Evolutionary conservation across 2,329 filamentous ascomycete species (phyloP), one percentile per base, ranked within the genome.

Genomic region (Lecanoromycetidae sp.): DNA sequence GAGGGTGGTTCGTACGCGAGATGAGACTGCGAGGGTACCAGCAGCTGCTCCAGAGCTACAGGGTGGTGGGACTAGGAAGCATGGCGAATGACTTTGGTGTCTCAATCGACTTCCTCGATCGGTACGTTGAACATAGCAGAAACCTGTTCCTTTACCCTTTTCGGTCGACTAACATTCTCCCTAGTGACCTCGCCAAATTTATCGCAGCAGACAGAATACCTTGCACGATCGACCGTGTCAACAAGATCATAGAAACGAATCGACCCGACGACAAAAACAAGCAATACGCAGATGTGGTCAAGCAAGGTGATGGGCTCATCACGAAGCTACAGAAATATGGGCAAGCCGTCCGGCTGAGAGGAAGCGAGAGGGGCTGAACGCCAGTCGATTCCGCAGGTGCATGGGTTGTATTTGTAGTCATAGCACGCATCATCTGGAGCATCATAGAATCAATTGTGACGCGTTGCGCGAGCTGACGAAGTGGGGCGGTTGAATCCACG

Each of bases 261-360:
- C 78, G 91, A 46, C 88, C 90, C 7, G 91, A 96, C 63, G 88
- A 94, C 71, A 98, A 98, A 80, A 96, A 96, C 75, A 95, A 94
- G 76, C 91, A 98, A 71, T 98, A 98, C 68, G 84, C 88, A 58
- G 91, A 98, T 59, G 87, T 96, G 30, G 87, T 98, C 52, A 91
- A 91, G 71, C 91, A 96, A 64, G 91, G 91, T 26, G 91, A 98
- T 66, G 85, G 94, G 67, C 75, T 98, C 54, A 96, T 98, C 64
- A 98, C 91, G 49, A 98, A 98, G 75, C 73, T 98, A 57, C 91
- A 98, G 71, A 98, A 98, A 75, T 98, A 98, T 66, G 91, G 91
- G 36, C 91, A 98, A 68, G 84, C 91, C 2, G 91, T 98, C 55
- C 79, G 91, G 61, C 73, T 98, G 68, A 79, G 91, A 59, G 91